phyloP scores from a whole-genome alignment of 176 grass and related monocot genomes.

The Ampelocalamus luodianensis region DNA sequence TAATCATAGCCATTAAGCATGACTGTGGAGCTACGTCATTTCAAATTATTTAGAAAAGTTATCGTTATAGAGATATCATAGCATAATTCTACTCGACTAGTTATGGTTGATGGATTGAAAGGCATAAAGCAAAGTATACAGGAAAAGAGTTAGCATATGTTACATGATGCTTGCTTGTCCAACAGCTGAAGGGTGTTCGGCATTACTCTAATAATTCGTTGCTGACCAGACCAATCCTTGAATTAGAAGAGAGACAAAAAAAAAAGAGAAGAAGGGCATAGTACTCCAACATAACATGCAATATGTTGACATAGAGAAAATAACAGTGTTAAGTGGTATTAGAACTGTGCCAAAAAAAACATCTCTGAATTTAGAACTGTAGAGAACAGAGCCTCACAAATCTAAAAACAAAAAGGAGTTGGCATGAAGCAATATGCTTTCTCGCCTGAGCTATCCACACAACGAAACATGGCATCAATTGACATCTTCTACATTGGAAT shows the following conservation, averaged over 20 bases:
- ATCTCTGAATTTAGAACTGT: neutral
- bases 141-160: conserved; percentile 24
- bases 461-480: neutral
- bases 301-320: neutral
- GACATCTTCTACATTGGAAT: neutral
- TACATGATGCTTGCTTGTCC: conserved; percentile 97
- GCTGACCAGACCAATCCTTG: conserved; percentile 94
- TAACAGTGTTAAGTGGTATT: neutral
- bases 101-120: neutral
- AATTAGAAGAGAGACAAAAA: conserved; percentile 24
- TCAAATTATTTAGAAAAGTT: neutral
- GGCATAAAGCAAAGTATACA: neutral
- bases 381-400: neutral
- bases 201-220: conserved; percentile 95
- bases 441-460: neutral
- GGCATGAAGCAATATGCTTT: conserved; percentile 13
- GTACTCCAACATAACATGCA: conserved; percentile 6
- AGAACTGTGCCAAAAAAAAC: neutral
- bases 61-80: neutral
- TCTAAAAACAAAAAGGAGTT: neutral
- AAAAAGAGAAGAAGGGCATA: neutral
- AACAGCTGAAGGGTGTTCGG: conserved; percentile 95
- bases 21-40: conserved; percentile 12
- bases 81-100: neutral
- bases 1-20: neutral